Percentiles rank a stretch among this genome's conserved stretches.
Conservation (phyloP, 306 rosid species). For the Citrullus mucosospermus region DNA sequence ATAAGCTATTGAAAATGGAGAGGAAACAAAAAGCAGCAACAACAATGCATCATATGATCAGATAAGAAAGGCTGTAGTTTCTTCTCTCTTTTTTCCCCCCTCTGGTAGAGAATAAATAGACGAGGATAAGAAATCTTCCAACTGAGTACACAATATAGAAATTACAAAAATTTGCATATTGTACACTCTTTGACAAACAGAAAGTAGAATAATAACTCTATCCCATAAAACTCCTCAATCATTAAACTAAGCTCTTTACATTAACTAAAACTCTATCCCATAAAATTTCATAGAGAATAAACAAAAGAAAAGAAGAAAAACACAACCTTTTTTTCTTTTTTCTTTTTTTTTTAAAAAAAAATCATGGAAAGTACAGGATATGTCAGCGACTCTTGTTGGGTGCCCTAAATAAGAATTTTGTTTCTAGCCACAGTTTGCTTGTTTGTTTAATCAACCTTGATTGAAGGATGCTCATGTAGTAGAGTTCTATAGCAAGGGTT, state of each 20-base stretch:
- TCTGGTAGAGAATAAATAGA: not conserved
- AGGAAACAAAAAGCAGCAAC: not conserved
- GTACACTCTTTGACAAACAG: not conserved
- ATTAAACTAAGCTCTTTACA: not conserved
- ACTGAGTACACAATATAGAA: not conserved
- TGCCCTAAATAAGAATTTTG: not conserved
- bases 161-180: not conserved
- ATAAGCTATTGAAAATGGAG: not conserved
- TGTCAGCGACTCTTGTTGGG: not conserved
- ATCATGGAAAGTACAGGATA: no score
- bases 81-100: not conserved
- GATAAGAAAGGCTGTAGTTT: not conserved
- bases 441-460: not conserved
- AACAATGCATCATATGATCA: not conserved
- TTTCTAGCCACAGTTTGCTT: not conserved
- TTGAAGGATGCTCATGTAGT: not conserved
- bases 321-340: no score
- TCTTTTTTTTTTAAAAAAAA: no score
- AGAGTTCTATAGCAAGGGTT: not conserved
- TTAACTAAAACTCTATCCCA: no score
- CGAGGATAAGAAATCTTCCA: not conserved
- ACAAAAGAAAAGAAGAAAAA: no score
- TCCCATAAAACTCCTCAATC: not conserved
- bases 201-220: not conserved
- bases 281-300: no score